Base-by-base conservation (phyloP, 1,284 basidiomycete genomes). In the Cutaneotrichosporon spelunceum region DNA sequence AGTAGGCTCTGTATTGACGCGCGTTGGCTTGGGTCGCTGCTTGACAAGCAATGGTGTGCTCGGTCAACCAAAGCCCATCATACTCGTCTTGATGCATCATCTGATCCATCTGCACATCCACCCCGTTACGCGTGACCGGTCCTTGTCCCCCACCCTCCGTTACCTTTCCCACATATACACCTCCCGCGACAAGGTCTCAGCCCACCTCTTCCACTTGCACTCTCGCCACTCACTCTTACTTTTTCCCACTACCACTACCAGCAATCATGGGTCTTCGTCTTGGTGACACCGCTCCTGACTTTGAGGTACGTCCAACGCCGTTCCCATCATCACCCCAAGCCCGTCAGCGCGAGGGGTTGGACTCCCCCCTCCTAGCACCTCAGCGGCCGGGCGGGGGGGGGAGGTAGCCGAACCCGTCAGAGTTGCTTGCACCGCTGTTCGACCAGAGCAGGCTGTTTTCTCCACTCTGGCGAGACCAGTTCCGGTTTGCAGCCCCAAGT, bases 201-300 rank as follows among this genome's bases (percentile, higher is more conserved):
- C 45, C 23, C 24, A 21, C 19, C 26, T 53, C 50, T 23, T 27
- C 24, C 9, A 27, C 50, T 14, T 30, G 27, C 23, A 30, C 45
- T 11, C 26, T 26, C 30, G 21, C 42, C 21, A 30, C 45, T 11
- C 36, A n/a, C 30, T 33, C 16, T 49, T 23, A 11, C 44, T 29
- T 26, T 30, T 21, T 30, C 33, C 13, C 29, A 45, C 56, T 48
- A n/a, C 34, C 47, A 50, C 29, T 49, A 60, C 54, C 55, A 64
- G 47, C 24, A 67, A 74, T 54, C 65, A 75, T 77, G 75, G 65
- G 69, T 64, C 75, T 78, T 56, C 68, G 74, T 70, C 71, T 78
- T 33, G 75, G 76, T 63, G 75, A 77, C 65, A 74, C 63, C 49
- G 76, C 75, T 29, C 75, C 74, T 49, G 64, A 75, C 66, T 76